Evolutionary conservation across 2,329 filamentous ascomycete genomes (phyloP).

Genomic region (Dothistroma septosporum): DNA sequence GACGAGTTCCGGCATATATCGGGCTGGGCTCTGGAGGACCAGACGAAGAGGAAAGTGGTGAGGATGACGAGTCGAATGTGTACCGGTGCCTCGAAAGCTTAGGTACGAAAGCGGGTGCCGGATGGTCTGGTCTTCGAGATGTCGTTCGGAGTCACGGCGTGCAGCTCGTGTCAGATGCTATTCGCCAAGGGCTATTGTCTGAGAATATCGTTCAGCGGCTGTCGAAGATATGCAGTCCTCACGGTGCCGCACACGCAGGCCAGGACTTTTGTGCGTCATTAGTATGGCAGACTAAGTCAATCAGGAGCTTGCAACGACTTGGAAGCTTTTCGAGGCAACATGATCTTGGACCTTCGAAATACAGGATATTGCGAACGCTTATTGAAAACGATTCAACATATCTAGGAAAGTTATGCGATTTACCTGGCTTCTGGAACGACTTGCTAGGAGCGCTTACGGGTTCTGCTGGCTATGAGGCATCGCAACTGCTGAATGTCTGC

Average conservation of each 20-base stretch:
- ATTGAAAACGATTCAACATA: neutral
- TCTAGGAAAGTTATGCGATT: neutral
- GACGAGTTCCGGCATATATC: slow-evolving; percentile 40
- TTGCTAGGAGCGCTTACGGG: slow-evolving; percentile 5
- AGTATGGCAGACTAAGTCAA: slow-evolving; percentile 2
- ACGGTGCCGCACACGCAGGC: slow-evolving; percentile 9
- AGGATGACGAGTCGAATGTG: slow-evolving; percentile 38
- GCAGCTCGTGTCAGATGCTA: slow-evolving; percentile 35
- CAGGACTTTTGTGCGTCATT: neutral
- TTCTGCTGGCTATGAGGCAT: neutral
- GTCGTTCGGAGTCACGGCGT: slow-evolving; percentile 42
- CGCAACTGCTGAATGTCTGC: neutral
- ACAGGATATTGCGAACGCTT: neutral
- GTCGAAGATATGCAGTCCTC: slow-evolving; percentile 9
- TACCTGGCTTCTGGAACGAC: slow-evolving; percentile 3
- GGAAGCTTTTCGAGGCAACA: neutral
- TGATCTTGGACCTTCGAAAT: slow-evolving; percentile 1
- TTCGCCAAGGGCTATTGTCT: slow-evolving; percentile 34
- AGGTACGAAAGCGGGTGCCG: slow-evolving; percentile 33
- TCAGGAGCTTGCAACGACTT: neutral
- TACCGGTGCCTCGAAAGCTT: slow-evolving; percentile 41
- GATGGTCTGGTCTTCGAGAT: slow-evolving; percentile 39
- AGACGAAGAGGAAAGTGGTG: slow-evolving; percentile 32
- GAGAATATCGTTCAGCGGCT: slow-evolving; percentile 2
- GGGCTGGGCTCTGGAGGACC: slow-evolving; percentile 29